Evolutionary conservation across 805 yeast genomes (phyloP), one percentile per base, ranked within the genome.

Genomic region (Pichia scutulata): DNA sequence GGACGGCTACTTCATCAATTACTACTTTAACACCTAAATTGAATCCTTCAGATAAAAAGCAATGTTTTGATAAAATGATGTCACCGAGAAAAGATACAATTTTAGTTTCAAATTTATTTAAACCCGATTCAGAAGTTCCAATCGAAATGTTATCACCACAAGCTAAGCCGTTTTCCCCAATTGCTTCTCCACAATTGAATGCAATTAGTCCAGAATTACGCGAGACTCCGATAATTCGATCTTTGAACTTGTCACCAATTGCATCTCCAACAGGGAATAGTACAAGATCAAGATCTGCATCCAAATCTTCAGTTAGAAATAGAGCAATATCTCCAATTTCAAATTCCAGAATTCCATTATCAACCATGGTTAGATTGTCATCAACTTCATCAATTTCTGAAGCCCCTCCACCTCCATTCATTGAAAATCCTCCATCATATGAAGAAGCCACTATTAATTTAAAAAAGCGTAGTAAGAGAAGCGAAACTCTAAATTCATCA

Each of bases 101-200:
- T 48, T 52, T 76, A 12, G 64, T 69, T 24, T 69, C 81, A 9
- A 77, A 77, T 52, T 52, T 84, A 7, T 84, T 80, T 62, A 72
- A 76, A 56, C 90, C 89, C 0, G 59, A 57, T 33, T 72, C 68
- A 1, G 62, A 63, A 18, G 61, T 74, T 21, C 74, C 73, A 6
- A 62, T 71, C 5, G 77, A 70, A 47, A 57, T 81, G 47, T 68
- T 74, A 28, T 81, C 87, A 0, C 85, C 86, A 1, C 89, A 81
- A 53, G 89, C 87, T 4, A 60, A 74, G 43, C 88, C 88, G 2
- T 66, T 71, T 23, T 77, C 84, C 1, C 81, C 82, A 7, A 50
- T 60, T 10, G 56, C 59, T 4, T 61, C 68, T 1, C 70, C 71
- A 2, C 61, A 63, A 42, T 51, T 66, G 44, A 55, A 55, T 47